A percentile compares a stretch with the other conserved stretches of the same genome.
Evolutionary conservation across 2,329 filamentous ascomycete genomes (phyloP).

Genomic region (Pseudocercospora cruenta): DNA sequence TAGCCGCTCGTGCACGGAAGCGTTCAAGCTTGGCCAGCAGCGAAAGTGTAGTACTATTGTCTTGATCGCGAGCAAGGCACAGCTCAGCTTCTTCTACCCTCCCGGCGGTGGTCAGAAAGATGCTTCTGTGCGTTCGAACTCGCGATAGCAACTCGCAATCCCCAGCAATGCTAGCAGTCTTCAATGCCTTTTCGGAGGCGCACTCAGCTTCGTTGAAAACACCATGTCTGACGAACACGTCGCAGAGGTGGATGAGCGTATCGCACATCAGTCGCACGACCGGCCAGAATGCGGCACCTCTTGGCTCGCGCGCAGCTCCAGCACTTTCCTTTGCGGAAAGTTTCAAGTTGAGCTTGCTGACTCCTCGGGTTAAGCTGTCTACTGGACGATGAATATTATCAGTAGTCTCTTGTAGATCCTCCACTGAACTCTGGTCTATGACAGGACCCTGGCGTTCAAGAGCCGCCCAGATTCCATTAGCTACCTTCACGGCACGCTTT

Average conservation of each 20-base stretch:
- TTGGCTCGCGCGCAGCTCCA: constrained; percentile 28
- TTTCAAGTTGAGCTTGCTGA: constrained; percentile 40
- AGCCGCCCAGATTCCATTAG: constrained; percentile 35
- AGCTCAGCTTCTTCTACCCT: constrained; percentile 37
- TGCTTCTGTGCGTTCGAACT: constrained; percentile 28
- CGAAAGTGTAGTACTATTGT: constrained; percentile 4
- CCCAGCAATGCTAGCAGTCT: constrained; percentile 62
- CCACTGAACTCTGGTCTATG: background rate
- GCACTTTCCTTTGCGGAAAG: constrained; percentile 33
- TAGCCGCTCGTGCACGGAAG: constrained; percentile 26
- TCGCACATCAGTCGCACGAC: constrained; percentile 74
- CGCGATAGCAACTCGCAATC: constrained; percentile 23
- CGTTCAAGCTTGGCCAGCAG: constrained; percentile 25
- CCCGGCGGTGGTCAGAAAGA: constrained; percentile 31
- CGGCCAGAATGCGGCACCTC: constrained; percentile 76
- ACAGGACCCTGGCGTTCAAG: constrained; percentile 22
- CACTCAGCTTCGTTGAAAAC: constrained; percentile 86
- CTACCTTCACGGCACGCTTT: constrained; percentile 33
- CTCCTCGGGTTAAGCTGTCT: constrained; percentile 27
- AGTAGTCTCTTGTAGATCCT: constrained; percentile 19
- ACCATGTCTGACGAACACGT: constrained; percentile 80
- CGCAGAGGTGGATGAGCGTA: constrained; percentile 72
- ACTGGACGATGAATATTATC: constrained; percentile 14
- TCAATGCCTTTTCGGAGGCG: constrained; percentile 81
- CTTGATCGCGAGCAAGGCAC: constrained; percentile 27